phyloP scores from a whole-genome alignment of 306 rosid genomes.

The Prunus fruticosa region DNA sequence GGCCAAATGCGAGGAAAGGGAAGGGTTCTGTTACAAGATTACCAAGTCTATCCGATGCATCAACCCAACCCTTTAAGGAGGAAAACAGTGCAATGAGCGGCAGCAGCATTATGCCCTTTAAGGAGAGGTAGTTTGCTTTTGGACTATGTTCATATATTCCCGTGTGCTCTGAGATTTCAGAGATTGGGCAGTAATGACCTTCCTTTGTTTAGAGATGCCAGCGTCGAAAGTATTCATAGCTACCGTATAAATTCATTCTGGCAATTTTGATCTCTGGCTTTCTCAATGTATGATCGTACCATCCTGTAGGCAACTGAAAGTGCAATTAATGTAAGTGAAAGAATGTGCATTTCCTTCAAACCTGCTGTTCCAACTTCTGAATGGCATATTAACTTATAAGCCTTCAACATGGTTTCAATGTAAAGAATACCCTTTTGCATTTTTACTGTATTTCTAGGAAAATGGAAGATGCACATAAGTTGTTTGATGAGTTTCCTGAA shows the following conservation, averaged over 20 bases:
- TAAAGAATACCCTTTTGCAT: constrained; percentile 53
- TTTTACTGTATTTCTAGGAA: constrained; percentile 48
- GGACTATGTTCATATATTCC: not conserved
- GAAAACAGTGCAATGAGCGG: constrained; percentile 44
- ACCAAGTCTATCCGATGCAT: constrained; percentile 80
- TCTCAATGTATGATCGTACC: not conserved
- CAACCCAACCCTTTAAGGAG: constrained; percentile 88
- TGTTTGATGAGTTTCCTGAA: constrained; percentile 56
- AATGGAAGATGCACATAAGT: constrained; percentile 47
- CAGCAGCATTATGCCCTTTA: constrained; percentile 32
- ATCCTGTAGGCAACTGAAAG: not conserved
- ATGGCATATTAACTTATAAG: not conserved
- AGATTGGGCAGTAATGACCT: not conserved
- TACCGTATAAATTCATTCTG: not conserved
- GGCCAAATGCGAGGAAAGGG: constrained; percentile 94
- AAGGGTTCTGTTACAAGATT: constrained; percentile 82
- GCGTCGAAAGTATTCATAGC: not conserved
- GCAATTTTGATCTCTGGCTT: not conserved
- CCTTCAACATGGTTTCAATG: constrained; percentile 2
- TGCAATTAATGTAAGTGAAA: not conserved
- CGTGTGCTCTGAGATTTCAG: not conserved
- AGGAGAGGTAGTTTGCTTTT: constrained; percentile 39
- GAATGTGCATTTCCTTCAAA: not conserved
- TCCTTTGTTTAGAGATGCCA: not conserved
- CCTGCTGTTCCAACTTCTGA: not conserved